phyloP scores from a whole-genome alignment of 805 yeast species.

The Barnettozyma vustinii region DNA sequence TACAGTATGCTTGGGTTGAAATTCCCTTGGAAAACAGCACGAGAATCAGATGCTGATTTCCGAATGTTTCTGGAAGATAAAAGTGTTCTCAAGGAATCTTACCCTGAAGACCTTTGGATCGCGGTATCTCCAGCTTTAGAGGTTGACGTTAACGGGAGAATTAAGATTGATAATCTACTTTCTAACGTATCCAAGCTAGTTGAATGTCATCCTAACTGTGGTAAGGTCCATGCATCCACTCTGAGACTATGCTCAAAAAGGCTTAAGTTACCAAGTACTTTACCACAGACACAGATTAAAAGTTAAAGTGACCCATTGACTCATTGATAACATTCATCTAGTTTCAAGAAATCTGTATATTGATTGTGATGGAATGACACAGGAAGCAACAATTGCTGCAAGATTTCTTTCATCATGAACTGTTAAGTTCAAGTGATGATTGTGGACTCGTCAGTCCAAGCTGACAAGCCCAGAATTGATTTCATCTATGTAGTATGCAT shows the following conservation, averaged over 20 bases:
- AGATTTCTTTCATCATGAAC: no score
- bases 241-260: slow-evolving; percentile 9
- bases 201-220: slow-evolving; percentile 1
- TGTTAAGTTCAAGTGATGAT: no score
- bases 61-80: slow-evolving; percentile 3
- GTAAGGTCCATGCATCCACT: slow-evolving; percentile 8
- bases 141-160: slow-evolving; percentile 9
- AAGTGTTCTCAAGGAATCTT: neutral
- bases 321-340: neutral
- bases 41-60: slow-evolving; percentile 27
- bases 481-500: no score
- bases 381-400: no score
- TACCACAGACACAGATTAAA: no score
- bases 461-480: neutral
- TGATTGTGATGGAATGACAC: no score
- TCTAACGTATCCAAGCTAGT: neutral
- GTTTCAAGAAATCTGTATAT: no score
- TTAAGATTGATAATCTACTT: slow-evolving; percentile 9
- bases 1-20: slow-evolving; percentile 61
- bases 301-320: no score
- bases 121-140: slow-evolving; percentile 1
- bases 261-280: neutral
- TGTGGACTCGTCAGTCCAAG: no score
- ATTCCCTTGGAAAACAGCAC: slow-evolving; percentile 48
- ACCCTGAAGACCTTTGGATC: slow-evolving; percentile 7